Evolutionary conservation across 2,329 filamentous ascomycete genomes (phyloP).

Genomic region (Colletotrichum zoysiae): DNA sequence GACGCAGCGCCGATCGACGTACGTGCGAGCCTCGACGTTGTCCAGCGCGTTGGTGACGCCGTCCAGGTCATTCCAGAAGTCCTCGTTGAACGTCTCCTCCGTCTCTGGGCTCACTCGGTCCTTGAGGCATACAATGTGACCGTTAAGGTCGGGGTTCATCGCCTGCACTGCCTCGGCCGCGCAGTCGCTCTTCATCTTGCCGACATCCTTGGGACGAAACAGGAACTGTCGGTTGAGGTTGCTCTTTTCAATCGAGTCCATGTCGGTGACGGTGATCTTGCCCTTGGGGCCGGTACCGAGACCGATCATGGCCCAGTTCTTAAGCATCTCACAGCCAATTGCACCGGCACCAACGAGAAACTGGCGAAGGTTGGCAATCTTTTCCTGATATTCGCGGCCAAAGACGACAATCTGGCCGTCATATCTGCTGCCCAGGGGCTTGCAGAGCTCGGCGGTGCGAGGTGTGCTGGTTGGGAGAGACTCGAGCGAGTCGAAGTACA

Average conservation of each 20-base stretch:
- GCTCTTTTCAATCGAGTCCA: conserved; percentile 99
- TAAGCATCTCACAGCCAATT: conserved; percentile 98
- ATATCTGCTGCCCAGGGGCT: conserved; percentile 86
- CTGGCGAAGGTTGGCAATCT: conserved; percentile 88
- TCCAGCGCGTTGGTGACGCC: conserved; percentile 97
- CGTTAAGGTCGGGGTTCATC: conserved; percentile 94
- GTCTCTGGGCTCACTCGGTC: conserved; percentile 94
- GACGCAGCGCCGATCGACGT: conserved; percentile 95
- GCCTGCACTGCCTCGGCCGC: conserved; percentile 89
- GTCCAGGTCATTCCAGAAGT: conserved; percentile 89
- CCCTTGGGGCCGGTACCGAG: conserved; percentile 89
- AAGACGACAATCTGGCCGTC: conserved; percentile 98
- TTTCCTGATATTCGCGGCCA: conserved; percentile 92
- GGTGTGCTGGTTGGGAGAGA: conserved; percentile 82
- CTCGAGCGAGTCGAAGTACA: conserved; percentile 99
- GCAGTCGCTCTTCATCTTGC: conserved; percentile 95
- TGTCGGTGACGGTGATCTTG: conserved; percentile 93
- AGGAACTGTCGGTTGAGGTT: conserved; percentile 98
- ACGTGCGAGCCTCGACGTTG: conserved; percentile 96
- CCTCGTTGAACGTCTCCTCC: conserved; percentile 93
- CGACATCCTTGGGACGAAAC: conserved; percentile 93
- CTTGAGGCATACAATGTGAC: conserved; percentile 86
- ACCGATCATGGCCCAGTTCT: conserved; percentile 99
- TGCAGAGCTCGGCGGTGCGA: conserved; percentile 89
- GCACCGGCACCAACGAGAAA: conserved; percentile 97